A percentile compares a stretch with the other conserved stretches of the same genome.
These are phyloP conservation scores for Carex arenaria DNA, from an alignment of 202 grass and related monocot genomes.

Conservation along the genomic window DNA sequence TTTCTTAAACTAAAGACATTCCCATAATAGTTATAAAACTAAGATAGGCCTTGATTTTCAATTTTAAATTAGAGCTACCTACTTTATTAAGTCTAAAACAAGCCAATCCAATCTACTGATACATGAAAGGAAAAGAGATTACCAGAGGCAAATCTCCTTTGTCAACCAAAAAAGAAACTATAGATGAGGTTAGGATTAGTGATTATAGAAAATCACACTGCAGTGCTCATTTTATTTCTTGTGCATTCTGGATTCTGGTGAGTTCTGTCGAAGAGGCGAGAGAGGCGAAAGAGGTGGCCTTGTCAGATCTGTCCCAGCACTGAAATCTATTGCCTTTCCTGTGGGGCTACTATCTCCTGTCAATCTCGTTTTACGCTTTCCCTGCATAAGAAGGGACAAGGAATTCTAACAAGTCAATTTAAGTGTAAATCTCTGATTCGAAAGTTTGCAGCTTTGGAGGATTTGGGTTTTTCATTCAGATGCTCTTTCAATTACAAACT, in stretches of 20 bases:
- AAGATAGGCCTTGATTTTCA: not conserved
- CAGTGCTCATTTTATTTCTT: conserved; percentile 35
- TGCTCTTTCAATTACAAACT: not conserved
- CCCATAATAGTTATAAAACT: too few species aligned
- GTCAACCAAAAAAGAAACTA: not conserved
- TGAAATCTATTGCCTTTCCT: conserved; percentile 48
- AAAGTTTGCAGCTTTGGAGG: not conserved
- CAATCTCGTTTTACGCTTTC: conserved; percentile 60
- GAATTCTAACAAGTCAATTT: not conserved
- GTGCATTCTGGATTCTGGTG: conserved; percentile 52
- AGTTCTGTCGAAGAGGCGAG: conserved; percentile 51
- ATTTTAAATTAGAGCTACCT: conserved; percentile 5
- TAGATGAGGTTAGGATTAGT: not conserved
- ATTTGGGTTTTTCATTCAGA: not conserved
- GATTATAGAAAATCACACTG: not conserved
- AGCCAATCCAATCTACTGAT: conserved; percentile 2
- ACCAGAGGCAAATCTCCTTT: conserved; percentile 22
- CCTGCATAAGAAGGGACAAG: conserved; percentile 32
- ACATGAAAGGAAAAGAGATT: conserved; percentile 16
- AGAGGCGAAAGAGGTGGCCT: conserved; percentile 36
- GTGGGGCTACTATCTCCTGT: conserved; percentile 41
- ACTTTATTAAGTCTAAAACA: conserved; percentile 8
- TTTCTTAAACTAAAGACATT: not conserved
- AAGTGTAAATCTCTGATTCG: not conserved
- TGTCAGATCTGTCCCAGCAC: conserved; percentile 24